Evolutionary conservation across 164 flowering plant genomes (phyloP), one percentile per base, ranked within the genome.

Genomic region (Platanus orientalis): DNA sequence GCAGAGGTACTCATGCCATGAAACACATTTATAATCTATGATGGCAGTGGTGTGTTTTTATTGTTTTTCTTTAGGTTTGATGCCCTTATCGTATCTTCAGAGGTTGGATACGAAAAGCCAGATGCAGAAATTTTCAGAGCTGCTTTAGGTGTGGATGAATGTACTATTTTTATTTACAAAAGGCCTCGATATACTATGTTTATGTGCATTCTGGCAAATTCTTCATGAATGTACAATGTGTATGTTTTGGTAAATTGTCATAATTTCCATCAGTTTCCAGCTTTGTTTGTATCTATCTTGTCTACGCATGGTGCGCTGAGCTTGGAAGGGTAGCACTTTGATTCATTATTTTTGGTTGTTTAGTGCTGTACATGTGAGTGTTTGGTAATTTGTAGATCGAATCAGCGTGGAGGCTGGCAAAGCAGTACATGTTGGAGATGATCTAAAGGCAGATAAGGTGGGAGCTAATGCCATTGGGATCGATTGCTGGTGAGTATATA

Each of bases 51-150:
- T 26, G 27, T 51, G 29, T 24, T 64, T 51, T 34, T 50, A 2
- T 40, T 28, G 42, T 44, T 57, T 66, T 14, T 20, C n/a, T 70
- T 53, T 61, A 94, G 98, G 82, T 90, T 94, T 80, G 96, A 94
- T 83, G 86, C 96, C 65, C 82, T 90, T 27, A 80, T 89, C 32
- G 73, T 94, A 69, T 93, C 98, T 32, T 88, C 97, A 48, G 98
- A 94, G 68, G 84, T 94, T 71, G 97, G 96, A 65, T 85, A 76
- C 71, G 98, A 94, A 69, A 94, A 94, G 69, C 98, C 98, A 28
- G 85, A 86, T 63, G 66, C 75, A 42, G 66, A 61, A 54, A 90
- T 93, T 68, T 93, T 87, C 62, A 67, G 68, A 76, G 81, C 90
- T 69, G 94, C 97, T 63, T 71, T 89, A 80, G 92, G 96, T 92